Conservation (phyloP, 2,329 filamentous ascomycete species). For the Neonectria hederae region DNA sequence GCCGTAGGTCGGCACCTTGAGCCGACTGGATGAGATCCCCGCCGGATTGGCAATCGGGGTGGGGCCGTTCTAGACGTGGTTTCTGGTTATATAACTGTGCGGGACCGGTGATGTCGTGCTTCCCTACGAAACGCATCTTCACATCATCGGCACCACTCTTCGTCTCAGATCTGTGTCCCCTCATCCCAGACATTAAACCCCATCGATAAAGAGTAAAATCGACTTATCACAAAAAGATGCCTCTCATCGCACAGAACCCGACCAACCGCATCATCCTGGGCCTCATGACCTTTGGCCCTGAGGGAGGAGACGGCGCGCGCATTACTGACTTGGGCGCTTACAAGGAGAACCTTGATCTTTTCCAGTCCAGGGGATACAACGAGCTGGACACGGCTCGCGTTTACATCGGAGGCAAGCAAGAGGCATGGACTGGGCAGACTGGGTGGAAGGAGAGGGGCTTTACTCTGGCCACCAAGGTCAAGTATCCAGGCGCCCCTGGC, state of each 20-base stretch:
- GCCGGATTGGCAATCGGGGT: constrained; percentile 7
- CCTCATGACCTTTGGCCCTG: constrained; percentile 84
- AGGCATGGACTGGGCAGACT: constrained; percentile 79
- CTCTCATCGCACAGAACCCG: constrained; percentile 53
- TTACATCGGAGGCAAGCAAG: constrained; percentile 78
- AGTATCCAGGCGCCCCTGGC: constrained; percentile 69
- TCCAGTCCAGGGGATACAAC: constrained; percentile 82
- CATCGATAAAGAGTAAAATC: not conserved
- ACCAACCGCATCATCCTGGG: constrained; percentile 82
- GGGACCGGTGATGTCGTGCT: not conserved
- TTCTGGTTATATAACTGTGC: not conserved
- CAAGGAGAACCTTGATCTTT: constrained; percentile 76
- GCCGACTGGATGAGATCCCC: constrained; percentile 6
- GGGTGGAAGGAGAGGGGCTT: constrained; percentile 83
- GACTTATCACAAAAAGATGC: constrained; percentile 50
- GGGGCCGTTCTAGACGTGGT: constrained; percentile 2
- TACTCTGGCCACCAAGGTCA: constrained; percentile 78
- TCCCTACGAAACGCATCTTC: not conserved
- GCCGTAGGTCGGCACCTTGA: not conserved
- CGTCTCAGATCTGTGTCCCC: not conserved
- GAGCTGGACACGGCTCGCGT: constrained; percentile 85
- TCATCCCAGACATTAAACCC: not conserved
- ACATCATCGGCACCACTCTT: not conserved
- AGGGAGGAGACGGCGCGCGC: constrained; percentile 69
- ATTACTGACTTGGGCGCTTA: constrained; percentile 75